A percentile compares a stretch with the other conserved stretches of the same genome.
These are phyloP conservation scores for Lagenidium giganteum DNA, from an alignment of 352 stramenopile species.

Conservation along the genomic window DNA sequence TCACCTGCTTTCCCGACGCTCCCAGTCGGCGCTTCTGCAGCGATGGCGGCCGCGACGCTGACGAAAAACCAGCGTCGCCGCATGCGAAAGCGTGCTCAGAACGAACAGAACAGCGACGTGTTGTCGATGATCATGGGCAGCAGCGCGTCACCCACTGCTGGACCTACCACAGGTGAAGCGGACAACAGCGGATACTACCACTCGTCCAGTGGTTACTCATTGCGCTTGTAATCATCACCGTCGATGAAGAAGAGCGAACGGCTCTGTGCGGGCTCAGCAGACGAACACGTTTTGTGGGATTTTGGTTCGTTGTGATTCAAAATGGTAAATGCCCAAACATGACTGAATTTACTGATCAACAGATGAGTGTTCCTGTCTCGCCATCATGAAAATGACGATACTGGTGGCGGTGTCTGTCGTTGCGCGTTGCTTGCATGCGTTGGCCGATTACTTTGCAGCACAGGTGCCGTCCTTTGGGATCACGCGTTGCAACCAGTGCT, in stretches of 20 bases:
- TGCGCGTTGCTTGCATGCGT: too few species aligned
- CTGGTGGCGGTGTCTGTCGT: too few species aligned
- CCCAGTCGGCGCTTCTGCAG: slow-evolving; percentile 31
- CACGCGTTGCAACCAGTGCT: slow-evolving; percentile 52
- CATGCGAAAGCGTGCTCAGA: slow-evolving; percentile 74
- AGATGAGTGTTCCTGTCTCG: too few species aligned
- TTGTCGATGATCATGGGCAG: slow-evolving; percentile 49
- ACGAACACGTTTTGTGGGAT: too few species aligned
- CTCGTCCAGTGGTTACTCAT: slow-evolving; percentile 56
- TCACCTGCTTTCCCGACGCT: slow-evolving; percentile 6
- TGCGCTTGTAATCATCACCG: slow-evolving; percentile 44
- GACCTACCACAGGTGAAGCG: slow-evolving; percentile 20
- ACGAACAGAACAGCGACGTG: slow-evolving; percentile 59
- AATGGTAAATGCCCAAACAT: too few species aligned
- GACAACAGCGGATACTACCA: slow-evolving; percentile 52
- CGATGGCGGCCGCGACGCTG: slow-evolving; percentile 33
- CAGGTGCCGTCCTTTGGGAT: too few species aligned
- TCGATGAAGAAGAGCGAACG: too few species aligned
- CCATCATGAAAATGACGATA: too few species aligned
- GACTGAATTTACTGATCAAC: too few species aligned
- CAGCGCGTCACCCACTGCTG: slow-evolving; percentile 3
- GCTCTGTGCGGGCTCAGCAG: too few species aligned
- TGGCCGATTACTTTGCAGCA: too few species aligned
- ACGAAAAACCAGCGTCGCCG: slow-evolving; percentile 80
- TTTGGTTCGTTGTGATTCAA: too few species aligned